A percentile compares a stretch with the other conserved stretches of the same genome.
Conservation (phyloP, 2,329 filamentous ascomycete genomes). For the Hymenoscyphus fructigenus region DNA sequence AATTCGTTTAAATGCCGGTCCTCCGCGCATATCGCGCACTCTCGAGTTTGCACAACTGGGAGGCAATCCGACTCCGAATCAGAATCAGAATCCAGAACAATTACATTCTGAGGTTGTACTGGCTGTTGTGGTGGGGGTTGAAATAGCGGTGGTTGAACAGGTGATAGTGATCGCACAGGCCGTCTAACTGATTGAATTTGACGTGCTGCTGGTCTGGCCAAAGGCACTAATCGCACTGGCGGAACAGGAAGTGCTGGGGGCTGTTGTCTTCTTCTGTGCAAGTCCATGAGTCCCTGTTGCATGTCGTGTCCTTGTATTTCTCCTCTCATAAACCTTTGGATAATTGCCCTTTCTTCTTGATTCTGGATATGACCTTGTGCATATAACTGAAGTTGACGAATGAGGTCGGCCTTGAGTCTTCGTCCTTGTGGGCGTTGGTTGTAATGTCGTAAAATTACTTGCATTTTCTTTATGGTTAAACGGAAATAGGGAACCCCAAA, state of each 20-base stretch:
- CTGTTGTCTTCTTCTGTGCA: neutral
- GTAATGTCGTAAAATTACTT: neutral
- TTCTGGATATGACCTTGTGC: neutral
- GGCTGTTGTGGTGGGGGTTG: neutral
- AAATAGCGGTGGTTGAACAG: too few species aligned
- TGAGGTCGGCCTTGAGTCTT: neutral
- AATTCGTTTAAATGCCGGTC: neutral
- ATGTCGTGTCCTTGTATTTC: neutral
- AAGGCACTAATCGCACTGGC: too few species aligned
- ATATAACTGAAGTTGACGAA: neutral
- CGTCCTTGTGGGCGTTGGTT: neutral
- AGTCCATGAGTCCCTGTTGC: neutral
- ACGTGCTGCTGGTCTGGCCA: too few species aligned
- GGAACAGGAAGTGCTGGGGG: neutral
- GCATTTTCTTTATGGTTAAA: neutral
- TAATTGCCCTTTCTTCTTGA: neutral
- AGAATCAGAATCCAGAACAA: neutral
- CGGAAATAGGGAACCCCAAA: neutral
- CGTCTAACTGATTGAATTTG: too few species aligned
- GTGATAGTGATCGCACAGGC: too few species aligned
- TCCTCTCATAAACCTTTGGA: neutral
- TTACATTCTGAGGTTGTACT: neutral
- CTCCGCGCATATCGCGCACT: neutral
- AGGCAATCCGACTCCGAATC: neutral
- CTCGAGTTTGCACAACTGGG: neutral